Evolutionary conservation across 805 yeast species (phyloP).

Genomic region (Metschnikowia proteae): DNA sequence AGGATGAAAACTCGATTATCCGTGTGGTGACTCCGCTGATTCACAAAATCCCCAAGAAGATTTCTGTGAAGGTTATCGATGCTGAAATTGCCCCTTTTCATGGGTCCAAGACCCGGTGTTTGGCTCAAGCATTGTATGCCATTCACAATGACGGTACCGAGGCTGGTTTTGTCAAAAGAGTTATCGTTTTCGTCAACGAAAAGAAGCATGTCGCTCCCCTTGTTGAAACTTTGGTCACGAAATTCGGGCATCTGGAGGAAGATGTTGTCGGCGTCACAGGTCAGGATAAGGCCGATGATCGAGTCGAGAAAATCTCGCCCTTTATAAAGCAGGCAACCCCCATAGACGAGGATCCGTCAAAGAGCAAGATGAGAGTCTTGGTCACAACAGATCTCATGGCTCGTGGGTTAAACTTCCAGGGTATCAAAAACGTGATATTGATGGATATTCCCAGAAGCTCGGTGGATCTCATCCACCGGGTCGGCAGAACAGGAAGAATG

Average conservation of each 20-base stretch:
- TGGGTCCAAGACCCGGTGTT: conserved; percentile 77
- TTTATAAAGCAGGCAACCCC: conserved; percentile 61
- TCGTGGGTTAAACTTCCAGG: conserved; percentile 83
- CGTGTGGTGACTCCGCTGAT: conserved; percentile 75
- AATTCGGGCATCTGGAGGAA: conserved; percentile 32
- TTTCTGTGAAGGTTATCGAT: conserved; percentile 72
- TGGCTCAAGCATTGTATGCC: conserved; percentile 85
- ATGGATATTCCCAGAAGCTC: conserved; percentile 84
- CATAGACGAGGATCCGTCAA: conserved; percentile 29
- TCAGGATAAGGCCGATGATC: conserved; percentile 55
- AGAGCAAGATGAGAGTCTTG: conserved; percentile 55
- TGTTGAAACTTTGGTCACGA: conserved; percentile 47
- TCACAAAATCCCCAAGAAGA: conserved; percentile 76
- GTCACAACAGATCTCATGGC: conserved; percentile 88
- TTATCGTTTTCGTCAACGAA: conserved; percentile 79
- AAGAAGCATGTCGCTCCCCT: conserved; percentile 59
- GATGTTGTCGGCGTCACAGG: conserved; percentile 68
- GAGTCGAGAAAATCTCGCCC: conserved; percentile 52
- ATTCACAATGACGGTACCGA: conserved; percentile 83
- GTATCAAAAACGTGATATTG: conserved; percentile 74
- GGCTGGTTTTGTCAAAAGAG: conserved; percentile 68
- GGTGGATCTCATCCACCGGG: conserved; percentile 83
- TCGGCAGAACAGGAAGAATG: conserved; percentile 94
- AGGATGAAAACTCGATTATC: conserved; percentile 46
- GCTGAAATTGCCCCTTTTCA: conserved; percentile 75